Evolutionary conservation across 2,329 filamentous ascomycete genomes (phyloP).

Genomic region (Tolypocladium inflatum): DNA sequence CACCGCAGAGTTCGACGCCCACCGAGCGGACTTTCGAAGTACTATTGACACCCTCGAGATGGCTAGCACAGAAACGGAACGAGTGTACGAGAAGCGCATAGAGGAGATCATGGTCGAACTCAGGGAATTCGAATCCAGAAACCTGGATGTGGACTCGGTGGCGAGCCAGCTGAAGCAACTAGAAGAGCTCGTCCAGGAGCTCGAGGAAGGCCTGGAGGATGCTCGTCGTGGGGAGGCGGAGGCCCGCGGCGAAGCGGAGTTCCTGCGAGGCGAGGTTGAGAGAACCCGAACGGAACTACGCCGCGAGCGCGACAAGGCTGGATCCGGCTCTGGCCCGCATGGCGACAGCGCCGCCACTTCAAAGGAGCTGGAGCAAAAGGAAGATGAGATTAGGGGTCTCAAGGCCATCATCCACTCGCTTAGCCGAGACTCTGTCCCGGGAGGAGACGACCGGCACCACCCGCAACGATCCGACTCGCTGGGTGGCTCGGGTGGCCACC

Average conservation of each 20-base stretch:
- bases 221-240: conserved; percentile 90
- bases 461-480: conserved; percentile 22
- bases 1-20: conserved; percentile 88
- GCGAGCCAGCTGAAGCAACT: conserved; percentile 88
- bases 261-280: conserved; percentile 89
- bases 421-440: conserved; percentile 61
- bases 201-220: conserved; percentile 94
- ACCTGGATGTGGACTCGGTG: conserved; percentile 84
- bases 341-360: conserved; percentile 39
- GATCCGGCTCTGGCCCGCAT: conserved; percentile 23
- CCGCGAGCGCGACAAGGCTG: conserved; percentile 74
- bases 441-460: conserved; percentile 22
- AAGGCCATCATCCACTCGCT: conserved; percentile 97
- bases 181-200: conserved; percentile 90
- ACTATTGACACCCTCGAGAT: conserved; percentile 95
- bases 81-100: conserved; percentile 91
- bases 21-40: conserved; percentile 90
- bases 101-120: conserved; percentile 78
- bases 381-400: conserved; percentile 92
- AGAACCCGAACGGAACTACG: conserved; percentile 79
- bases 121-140: conserved; percentile 70
- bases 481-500: conserved; percentile 14
- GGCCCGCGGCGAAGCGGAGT: conserved; percentile 91
- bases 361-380: conserved; percentile 83
- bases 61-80: conserved; percentile 88